Conservation (phyloP, 2,329 filamentous ascomycete species). For the Talaromyces funiculosus region DNA sequence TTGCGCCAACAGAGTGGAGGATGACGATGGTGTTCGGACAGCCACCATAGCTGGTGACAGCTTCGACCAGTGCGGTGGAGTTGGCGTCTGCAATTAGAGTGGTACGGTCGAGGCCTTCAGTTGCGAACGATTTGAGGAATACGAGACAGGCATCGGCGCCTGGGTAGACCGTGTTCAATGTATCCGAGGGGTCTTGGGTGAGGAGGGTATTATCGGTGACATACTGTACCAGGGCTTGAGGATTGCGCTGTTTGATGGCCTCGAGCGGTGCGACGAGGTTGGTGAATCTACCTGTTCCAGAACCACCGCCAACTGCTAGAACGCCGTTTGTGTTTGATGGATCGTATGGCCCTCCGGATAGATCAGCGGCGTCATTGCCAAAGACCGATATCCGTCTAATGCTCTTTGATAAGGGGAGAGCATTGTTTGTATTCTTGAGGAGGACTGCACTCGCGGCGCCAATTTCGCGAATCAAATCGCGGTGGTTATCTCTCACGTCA, state of each 20-base stretch:
- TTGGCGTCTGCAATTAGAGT: slow-evolving; percentile 41
- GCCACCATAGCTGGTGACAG: slow-evolving; percentile 22
- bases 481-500: slow-evolving; percentile 69
- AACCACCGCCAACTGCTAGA: slow-evolving; percentile 24
- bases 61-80: slow-evolving; percentile 38
- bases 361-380: slow-evolving; percentile 19
- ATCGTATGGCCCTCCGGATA: slow-evolving; percentile 18
- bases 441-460: slow-evolving; percentile 33
- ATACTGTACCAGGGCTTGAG: slow-evolving; percentile 21
- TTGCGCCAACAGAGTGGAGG: slow-evolving; percentile 63
- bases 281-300: slow-evolving; percentile 22
- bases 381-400: slow-evolving; percentile 20
- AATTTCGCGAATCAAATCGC: slow-evolving; percentile 54
- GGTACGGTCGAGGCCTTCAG: slow-evolving; percentile 42
- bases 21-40: slow-evolving; percentile 59
- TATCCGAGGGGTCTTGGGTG: not conserved
- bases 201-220: slow-evolving; percentile 41
- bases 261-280: slow-evolving; percentile 23
- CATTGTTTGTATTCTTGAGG: slow-evolving; percentile 46
- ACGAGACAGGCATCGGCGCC: slow-evolving; percentile 50
- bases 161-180: slow-evolving; percentile 20
- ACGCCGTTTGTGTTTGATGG: slow-evolving; percentile 12
- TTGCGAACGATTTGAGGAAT: slow-evolving; percentile 52
- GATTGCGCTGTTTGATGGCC: slow-evolving; percentile 17
- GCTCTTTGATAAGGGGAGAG: slow-evolving; percentile 42